Evolutionary conservation across 257 asterid species (phyloP).

Genomic region (Forsythia suspensa): DNA sequence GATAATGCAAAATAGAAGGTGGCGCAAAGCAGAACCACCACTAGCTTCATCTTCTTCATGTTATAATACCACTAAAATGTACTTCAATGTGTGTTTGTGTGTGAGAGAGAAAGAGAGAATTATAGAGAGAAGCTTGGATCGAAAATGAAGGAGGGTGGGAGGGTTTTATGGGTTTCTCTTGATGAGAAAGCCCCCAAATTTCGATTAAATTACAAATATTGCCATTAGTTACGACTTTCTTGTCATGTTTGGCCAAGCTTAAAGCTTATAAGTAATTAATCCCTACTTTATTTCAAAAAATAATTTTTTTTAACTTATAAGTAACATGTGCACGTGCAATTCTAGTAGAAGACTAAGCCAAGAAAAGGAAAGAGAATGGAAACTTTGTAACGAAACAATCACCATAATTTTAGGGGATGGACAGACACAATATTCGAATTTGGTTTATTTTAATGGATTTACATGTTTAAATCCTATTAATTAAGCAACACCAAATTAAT

Average conservation of each 20-base stretch:
- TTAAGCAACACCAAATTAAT: constrained; percentile 20
- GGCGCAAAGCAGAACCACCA: constrained; percentile 24
- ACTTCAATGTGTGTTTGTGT: neutral
- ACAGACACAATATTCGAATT: constrained; percentile 8
- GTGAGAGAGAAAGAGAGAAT: neutral
- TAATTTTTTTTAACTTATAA: too few species aligned
- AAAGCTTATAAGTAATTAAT: too few species aligned
- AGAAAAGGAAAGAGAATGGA: neutral
- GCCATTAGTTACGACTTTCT: constrained; percentile 16
- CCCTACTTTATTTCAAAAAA: too few species aligned
- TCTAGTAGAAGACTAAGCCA: constrained; percentile 11
- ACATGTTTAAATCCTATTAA: constrained; percentile 2
- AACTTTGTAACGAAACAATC: neutral
- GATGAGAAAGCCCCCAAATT: constrained; percentile 22
- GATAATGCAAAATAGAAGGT: constrained; percentile 29
- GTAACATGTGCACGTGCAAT: constrained; percentile 33
- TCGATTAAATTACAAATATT: constrained; percentile 22
- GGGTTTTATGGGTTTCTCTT: constrained; percentile 37
- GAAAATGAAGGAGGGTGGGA: constrained; percentile 17
- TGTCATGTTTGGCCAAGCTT: too few species aligned
- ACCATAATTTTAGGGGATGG: constrained; percentile 8
- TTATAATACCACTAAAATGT: neutral
- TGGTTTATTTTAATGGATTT: neutral
- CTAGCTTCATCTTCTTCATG: constrained; percentile 30
- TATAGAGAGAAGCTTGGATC: constrained; percentile 17